Conservation (phyloP, 129 eudicot genomes). For the Apium graveolens region DNA sequence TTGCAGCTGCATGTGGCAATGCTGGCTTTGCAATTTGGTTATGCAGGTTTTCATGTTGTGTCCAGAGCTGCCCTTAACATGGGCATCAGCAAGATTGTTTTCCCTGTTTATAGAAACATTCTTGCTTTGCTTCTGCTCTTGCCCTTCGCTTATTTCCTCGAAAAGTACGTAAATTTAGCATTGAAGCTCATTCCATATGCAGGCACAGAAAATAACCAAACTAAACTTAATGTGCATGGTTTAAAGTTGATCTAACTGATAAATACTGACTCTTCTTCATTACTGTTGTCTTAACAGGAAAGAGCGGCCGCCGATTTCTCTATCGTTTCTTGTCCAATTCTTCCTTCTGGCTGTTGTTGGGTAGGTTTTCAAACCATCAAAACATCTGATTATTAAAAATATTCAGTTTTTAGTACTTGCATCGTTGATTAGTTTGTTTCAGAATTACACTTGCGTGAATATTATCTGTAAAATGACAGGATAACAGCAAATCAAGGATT, state of each 20-base stretch:
- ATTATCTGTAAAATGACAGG: constrained; percentile 21
- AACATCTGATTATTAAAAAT: neutral
- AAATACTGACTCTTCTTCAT: neutral
- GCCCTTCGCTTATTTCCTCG: constrained; percentile 96
- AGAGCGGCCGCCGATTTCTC: constrained; percentile 72
- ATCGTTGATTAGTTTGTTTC: neutral
- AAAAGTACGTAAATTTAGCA: constrained; percentile 47
- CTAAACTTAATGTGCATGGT: neutral
- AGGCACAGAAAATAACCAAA: neutral
- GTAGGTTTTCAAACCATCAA: constrained; percentile 24
- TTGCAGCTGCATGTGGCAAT: constrained; percentile 84
- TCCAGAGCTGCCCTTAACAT: constrained; percentile 96
- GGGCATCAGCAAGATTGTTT: constrained; percentile 98
- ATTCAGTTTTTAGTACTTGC: neutral
- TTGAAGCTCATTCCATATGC: neutral
- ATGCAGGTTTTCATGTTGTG: constrained; percentile 97
- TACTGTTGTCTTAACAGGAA: constrained; percentile 35
- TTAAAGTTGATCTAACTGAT: neutral
- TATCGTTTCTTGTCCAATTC: constrained; percentile 68
- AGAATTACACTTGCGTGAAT: neutral
- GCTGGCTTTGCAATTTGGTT: constrained; percentile 90
- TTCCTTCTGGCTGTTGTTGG: constrained; percentile 90
- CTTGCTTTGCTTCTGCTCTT: constrained; percentile 75
- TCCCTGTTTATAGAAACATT: constrained; percentile 84
- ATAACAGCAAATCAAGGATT: constrained; percentile 97